Evolutionary conservation across 176 grass and related monocot species (phyloP).

Genomic region (Cocos nucifera): DNA sequence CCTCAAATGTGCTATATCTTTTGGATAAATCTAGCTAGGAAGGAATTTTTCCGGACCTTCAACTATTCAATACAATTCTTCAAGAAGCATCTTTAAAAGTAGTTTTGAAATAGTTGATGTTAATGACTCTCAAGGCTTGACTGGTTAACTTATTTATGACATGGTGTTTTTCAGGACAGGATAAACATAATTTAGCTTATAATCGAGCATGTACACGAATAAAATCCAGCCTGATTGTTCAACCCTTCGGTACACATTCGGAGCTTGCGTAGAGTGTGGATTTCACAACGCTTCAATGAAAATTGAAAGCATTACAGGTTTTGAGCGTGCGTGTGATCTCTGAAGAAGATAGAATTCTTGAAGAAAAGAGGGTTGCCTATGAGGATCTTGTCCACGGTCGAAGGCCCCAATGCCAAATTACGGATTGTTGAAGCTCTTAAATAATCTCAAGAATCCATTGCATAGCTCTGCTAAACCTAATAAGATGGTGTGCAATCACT

Average conservation of each 20-base stretch:
- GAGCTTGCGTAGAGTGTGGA: conserved; percentile 35
- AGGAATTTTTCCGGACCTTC: conserved; percentile 43
- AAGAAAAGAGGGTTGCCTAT: conserved; percentile 21
- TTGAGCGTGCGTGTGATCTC: conserved; percentile 73
- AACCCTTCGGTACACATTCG: conserved; percentile 45
- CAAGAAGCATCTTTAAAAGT: conserved; percentile 45
- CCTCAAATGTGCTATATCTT: conserved; percentile 32
- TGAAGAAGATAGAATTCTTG: not conserved
- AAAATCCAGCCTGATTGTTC: conserved; percentile 56
- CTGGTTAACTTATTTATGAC: too few species aligned
- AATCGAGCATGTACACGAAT: conserved; percentile 39
- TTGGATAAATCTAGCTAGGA: conserved; percentile 34
- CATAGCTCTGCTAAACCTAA: conserved; percentile 62
- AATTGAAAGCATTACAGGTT: conserved; percentile 60
- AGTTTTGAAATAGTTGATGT: not conserved
- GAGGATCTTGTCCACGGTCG: conserved; percentile 61
- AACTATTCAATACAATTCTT: conserved; percentile 65
- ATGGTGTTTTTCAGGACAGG: conserved; percentile 38
- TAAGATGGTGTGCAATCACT: conserved; percentile 57
- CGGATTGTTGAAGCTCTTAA: conserved; percentile 44
- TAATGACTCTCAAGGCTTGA: too few species aligned
- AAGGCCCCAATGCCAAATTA: conserved; percentile 54
- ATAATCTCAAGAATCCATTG: conserved; percentile 40
- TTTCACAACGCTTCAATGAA: conserved; percentile 54
- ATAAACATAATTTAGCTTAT: conserved; percentile 64